These are phyloP conservation scores for Aspergillus sclerotiicarbonarius DNA, from an alignment of 495 filamentous ascomycete species.

Conservation along the genomic window DNA sequence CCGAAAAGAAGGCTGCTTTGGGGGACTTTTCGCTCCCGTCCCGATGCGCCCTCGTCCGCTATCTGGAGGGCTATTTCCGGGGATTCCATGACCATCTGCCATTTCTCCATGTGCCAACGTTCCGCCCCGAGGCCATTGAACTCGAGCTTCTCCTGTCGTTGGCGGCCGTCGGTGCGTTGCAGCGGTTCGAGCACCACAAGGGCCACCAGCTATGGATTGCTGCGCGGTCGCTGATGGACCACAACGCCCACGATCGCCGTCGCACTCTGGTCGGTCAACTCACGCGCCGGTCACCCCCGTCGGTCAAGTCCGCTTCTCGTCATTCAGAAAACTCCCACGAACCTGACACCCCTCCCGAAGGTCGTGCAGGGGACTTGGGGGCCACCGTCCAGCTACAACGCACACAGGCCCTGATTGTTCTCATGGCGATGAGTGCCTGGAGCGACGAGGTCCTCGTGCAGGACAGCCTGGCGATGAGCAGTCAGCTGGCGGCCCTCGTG, in stretches of 20 bases:
- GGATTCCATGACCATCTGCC: slow-evolving; percentile 61
- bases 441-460: background rate
- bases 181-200: slow-evolving; percentile 50
- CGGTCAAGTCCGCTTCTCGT: background rate
- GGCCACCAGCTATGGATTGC: slow-evolving; percentile 22
- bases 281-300: background rate
- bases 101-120: slow-evolving; percentile 57
- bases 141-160: slow-evolving; percentile 55
- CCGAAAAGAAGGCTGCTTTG: background rate
- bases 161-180: slow-evolving; percentile 19
- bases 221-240: background rate
- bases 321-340: background rate
- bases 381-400: background rate
- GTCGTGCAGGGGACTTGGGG: background rate
- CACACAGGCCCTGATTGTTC: slow-evolving; percentile 9
- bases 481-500: slow-evolving; percentile 7
- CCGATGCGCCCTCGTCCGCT: slow-evolving; percentile 53
- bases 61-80: slow-evolving; percentile 55
- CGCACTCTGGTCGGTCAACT: background rate
- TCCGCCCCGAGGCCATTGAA: slow-evolving; percentile 45
- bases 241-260: background rate
- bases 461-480: slow-evolving; percentile 8
- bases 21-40: slow-evolving; percentile 21
- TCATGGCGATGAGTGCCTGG: slow-evolving; percentile 13
- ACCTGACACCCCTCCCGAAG: background rate